Base-by-base conservation (phyloP, 306 rosid genomes). In the Quercus dentata region DNA sequence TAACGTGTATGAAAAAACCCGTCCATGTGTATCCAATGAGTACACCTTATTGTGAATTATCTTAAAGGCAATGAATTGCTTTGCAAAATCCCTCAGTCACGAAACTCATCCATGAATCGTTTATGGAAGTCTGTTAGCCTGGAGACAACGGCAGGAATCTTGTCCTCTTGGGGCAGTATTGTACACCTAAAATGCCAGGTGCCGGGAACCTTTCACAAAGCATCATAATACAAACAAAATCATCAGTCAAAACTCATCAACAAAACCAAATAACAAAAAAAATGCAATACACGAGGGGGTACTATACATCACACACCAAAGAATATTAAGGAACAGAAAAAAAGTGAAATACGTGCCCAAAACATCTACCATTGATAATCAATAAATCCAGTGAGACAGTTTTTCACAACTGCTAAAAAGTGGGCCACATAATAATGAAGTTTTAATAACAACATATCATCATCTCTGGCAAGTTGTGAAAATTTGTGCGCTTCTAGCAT, bases 141-240 rank as follows among this genome's bases (percentile, higher is more conserved):
- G 49, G 86, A 20, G 59, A 90, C 90, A 7, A 96, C 46, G 0
- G 93, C 97, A 7, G 98, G 99, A 86, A 96, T 91, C 90, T 92
- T 96, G n/a, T 93, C 99, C 90, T 96, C 99, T 76, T 79, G 94
- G 33, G 98, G 99, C 80, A 96, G 86, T 54, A 96, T 93, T 23
- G 99, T 96, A 87, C 97, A 93, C 78, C 99, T 93, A 61, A 96
- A 93, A 82, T 96, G 99, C 99, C 97, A 96, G 58, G 97, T 96
- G 54, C 99, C 97, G 7, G 97, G 90, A 81, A 89, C 98, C 97
- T 94, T 81, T 81, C 78, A 79, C 56, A 23, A 83, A 46, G 78
- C 63, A 57, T 18, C 58, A 76, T 27, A n/a, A 62, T 17, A 20
- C 61, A 76, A 69, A 75, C 59, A 80, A 74, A 25, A 25, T 49